phyloP scores from a whole-genome alignment of 2,329 filamentous ascomycete genomes.

The Fusarium humuli region DNA sequence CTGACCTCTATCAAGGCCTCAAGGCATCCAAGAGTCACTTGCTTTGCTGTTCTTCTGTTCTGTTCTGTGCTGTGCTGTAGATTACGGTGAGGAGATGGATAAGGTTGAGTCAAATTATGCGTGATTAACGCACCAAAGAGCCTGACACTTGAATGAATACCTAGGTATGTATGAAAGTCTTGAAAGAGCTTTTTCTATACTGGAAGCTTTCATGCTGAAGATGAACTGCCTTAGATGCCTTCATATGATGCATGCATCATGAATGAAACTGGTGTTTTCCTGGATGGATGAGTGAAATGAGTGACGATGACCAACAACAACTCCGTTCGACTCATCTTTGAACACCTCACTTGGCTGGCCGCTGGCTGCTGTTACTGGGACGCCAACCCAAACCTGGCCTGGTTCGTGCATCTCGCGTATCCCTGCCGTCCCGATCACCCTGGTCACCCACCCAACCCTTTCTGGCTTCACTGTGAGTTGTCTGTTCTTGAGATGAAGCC shows the following conservation, averaged over 20 bases:
- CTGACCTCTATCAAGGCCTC: constrained; percentile 21
- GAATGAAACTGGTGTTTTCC: constrained; percentile 5
- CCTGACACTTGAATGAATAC: neutral
- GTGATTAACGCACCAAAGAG: constrained; percentile 8
- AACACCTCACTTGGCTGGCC: constrained; percentile 33
- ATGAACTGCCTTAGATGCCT: neutral
- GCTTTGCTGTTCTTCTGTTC: constrained; percentile 15
- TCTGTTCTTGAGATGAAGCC: constrained; percentile 31
- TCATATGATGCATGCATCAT: neutral
- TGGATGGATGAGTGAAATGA: constrained; percentile 12
- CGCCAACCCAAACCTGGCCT: constrained; percentile 26
- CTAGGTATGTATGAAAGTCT: neutral
- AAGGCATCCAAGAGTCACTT: constrained; percentile 26
- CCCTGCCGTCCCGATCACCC: constrained; percentile 43
- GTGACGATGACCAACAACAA: constrained; percentile 30
- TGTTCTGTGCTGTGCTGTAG: constrained; percentile 1
- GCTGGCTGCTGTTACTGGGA: constrained; percentile 9
- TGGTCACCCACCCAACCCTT: constrained; percentile 44
- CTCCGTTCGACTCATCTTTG: constrained; percentile 35
- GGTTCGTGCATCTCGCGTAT: constrained; percentile 47
- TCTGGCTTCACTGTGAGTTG: constrained; percentile 30
- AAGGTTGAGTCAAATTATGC: constrained; percentile 10
- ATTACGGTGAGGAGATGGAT: constrained; percentile 18
- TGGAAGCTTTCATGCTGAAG: neutral
- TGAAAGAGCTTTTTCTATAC: neutral